Percentiles rank a stretch among this genome's conserved stretches.
These are phyloP conservation scores for Plasmodium inui DNA, from an alignment of 169 alveolate species.

Conservation along the genomic window DNA sequence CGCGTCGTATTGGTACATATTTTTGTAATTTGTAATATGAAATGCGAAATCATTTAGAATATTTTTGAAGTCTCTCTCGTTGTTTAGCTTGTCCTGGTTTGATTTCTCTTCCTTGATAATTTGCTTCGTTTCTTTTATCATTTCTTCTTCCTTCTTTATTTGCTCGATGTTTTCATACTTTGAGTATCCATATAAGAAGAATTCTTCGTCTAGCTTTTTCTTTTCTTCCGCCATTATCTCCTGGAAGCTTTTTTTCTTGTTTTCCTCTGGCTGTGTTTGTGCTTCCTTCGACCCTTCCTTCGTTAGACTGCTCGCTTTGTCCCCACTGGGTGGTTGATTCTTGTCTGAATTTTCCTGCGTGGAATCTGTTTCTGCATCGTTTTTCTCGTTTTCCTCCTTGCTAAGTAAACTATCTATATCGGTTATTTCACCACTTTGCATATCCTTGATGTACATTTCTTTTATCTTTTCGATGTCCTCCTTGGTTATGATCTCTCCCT, in stretches of 20 bases:
- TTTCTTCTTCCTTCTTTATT: conserved; percentile 61
- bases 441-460: conserved; percentile 70
- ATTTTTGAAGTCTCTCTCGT: conserved; percentile 48
- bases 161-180: conserved; percentile 67
- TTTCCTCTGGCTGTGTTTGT: not conserved
- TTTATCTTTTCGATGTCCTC: conserved; percentile 45
- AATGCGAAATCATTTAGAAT: conserved; percentile 44
- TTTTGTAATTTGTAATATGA: conserved; percentile 36
- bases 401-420: conserved; percentile 42
- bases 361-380: not conserved
- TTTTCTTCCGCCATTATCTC: conserved; percentile 71
- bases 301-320: not conserved
- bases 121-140: conserved; percentile 51
- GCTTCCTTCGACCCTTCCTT: not conserved
- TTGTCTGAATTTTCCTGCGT: not conserved
- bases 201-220: conserved; percentile 75
- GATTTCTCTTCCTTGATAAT: conserved; percentile 54
- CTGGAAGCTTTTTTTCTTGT: conserved; percentile 41
- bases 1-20: conserved; percentile 29
- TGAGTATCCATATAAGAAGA: conserved; percentile 66
- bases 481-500: conserved; percentile 1
- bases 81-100: conserved; percentile 13
- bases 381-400: conserved; percentile 2
- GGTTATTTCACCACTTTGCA: conserved; percentile 34
- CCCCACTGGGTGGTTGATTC: not conserved